Base-by-base conservation (phyloP, 2,329 filamentous ascomycete species). In the Diaporthe vexans region DNA sequence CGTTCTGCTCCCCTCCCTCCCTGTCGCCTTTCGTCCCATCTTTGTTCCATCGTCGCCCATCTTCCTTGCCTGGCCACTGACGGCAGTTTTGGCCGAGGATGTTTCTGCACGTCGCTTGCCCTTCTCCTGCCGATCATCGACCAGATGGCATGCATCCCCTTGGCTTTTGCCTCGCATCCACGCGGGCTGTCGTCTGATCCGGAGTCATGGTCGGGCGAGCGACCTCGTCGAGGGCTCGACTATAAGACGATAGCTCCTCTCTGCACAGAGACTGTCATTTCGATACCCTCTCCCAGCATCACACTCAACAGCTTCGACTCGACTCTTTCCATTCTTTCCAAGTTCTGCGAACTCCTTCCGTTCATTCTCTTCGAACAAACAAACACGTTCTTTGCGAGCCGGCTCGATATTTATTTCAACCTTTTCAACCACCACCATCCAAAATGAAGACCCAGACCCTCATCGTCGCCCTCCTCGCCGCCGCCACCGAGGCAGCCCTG, bases 381-480 rank as follows among this genome's bases (percentile, higher is more conserved):
- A 46, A 19, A 13, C 54, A 57, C 56, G 35, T 61, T 51, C 54
- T 51, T 59, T 59, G 26, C 69, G 69, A 71, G 69, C 69, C 69
- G 56, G 69, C 69, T 59, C 57, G 40, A 59, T 51, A 26, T 48
- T 48, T 9, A 11, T 11, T 40, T 40, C 37, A 63, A 63, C 54
- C 26, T 26, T 21, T 46, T 26, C 19, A 2, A 33, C 13, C 10
- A 40, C 37, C 37, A 15, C 11, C 37, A 40, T 15, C 15, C 26
- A 70, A 52, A 26, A 73, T 70, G 63, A 56, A 73, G 63, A 59
- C 63, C 54, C 61, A 73, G 15, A 24, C 37, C 43, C 19, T 73
- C 43, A 48, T 73, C 72, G 21, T 70, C 54, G 54, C 63, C 72
- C 37, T 68, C 63, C 72, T 73, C 61, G 72, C 72, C 46, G 63